A percentile compares a stretch with the other conserved stretches of the same genome.
phyloP scores from a whole-genome alignment of 345 rosid genomes.

The Dipteronia sinensis region DNA sequence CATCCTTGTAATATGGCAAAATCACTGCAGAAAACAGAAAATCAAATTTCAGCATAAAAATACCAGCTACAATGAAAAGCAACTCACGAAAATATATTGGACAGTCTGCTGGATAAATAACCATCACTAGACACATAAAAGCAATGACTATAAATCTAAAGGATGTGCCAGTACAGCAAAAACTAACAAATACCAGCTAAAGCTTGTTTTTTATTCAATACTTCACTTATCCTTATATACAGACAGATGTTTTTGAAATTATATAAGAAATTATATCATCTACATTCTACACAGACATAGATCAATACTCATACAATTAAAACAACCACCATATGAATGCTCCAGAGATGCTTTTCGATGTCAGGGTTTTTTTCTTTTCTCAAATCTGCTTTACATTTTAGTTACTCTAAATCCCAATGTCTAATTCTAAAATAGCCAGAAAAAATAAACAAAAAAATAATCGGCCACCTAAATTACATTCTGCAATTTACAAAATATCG shows the following conservation, averaged over 20 bases:
- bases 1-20: conserved; percentile 82
- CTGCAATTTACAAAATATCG: not conserved
- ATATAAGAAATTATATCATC: not conserved
- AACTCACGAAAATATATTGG: not conserved
- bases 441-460: not conserved
- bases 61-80: not conserved
- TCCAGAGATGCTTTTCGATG: not conserved
- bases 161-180: not conserved
- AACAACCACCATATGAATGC: not conserved
- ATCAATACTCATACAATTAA: not conserved
- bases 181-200: not conserved
- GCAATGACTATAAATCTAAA: not conserved
- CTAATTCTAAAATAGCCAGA: not conserved
- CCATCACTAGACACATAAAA: not conserved
- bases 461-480: not conserved
- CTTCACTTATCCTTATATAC: not conserved
- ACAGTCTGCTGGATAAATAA: not conserved
- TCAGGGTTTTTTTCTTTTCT: not conserved
- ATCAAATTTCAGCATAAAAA: conserved; percentile 13
- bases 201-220: not conserved
- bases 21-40: conserved; percentile 55
- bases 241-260: not conserved
- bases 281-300: not conserved
- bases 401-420: not conserved
- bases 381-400: not conserved